Evolutionary conservation across 164 flowering plant genomes (phyloP).

Genomic region (Liriodendron chinense): DNA sequence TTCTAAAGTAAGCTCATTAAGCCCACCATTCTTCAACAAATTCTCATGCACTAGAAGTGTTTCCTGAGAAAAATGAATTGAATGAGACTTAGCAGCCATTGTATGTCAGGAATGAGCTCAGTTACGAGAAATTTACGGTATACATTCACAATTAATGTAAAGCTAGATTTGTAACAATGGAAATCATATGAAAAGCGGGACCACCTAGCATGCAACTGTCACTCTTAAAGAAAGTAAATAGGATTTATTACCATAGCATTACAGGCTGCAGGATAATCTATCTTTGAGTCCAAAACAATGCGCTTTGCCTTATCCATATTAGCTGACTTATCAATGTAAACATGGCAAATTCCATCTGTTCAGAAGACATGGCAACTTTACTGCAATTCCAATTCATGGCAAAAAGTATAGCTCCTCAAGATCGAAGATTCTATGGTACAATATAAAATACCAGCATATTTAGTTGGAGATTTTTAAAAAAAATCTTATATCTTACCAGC

Average conservation of each 20-base stretch:
- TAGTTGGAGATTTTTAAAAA: not conserved
- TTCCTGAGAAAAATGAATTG: slow-evolving; percentile 47
- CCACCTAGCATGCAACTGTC: not conserved
- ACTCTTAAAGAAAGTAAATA: not conserved
- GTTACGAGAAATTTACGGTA: not conserved
- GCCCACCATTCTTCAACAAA: slow-evolving; percentile 44
- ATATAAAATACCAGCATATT: not conserved
- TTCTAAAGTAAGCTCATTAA: slow-evolving; percentile 50
- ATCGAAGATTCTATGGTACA: not conserved
- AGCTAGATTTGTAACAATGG: not conserved
- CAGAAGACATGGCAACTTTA: slow-evolving; percentile 7
- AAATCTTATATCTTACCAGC: slow-evolving; percentile 68
- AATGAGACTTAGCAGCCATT: not conserved
- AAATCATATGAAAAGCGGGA: not conserved
- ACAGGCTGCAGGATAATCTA: slow-evolving; percentile 96
- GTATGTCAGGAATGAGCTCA: not conserved
- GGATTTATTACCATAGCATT: slow-evolving; percentile 74
- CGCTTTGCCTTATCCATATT: slow-evolving; percentile 67
- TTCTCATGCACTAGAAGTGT: slow-evolving; percentile 93
- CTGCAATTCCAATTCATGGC: slow-evolving; percentile 3
- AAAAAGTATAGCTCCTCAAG: not conserved
- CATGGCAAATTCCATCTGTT: slow-evolving; percentile 97
- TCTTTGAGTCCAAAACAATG: slow-evolving; percentile 83
- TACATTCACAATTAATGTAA: not conserved
- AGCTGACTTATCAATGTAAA: slow-evolving; percentile 88